These are phyloP conservation scores for Rosa lucieae DNA, from an alignment of 306 rosid genomes.

Conservation along the genomic window DNA sequence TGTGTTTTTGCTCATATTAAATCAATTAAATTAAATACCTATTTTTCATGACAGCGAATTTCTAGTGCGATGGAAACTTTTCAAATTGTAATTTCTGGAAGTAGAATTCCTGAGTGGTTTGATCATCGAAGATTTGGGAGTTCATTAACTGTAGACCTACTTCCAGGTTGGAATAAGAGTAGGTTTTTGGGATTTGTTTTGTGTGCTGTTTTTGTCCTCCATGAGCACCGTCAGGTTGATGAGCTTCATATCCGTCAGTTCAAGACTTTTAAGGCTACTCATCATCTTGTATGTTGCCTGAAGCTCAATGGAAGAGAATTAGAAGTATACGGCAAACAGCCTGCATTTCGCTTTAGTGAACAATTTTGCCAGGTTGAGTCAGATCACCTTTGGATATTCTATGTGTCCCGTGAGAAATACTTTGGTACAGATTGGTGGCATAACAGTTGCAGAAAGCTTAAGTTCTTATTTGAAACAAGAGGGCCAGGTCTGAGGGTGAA, in stretches of 20 bases:
- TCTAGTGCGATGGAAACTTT: not conserved
- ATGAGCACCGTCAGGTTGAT: not conserved
- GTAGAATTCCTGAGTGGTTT: constrained; percentile 5
- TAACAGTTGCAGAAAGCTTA: not conserved
- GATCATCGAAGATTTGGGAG: not conserved
- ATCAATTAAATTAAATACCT: not conserved
- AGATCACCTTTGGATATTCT: not conserved
- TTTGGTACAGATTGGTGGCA: not conserved
- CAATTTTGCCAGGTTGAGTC: not conserved
- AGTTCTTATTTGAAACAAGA: not conserved
- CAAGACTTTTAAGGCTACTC: not conserved
- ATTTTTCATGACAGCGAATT: not conserved
- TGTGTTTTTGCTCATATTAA: too few relatives aligned
- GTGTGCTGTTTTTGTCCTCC: not conserved
- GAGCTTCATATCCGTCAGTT: not conserved
- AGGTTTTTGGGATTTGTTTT: not conserved
- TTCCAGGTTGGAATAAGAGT: not conserved
- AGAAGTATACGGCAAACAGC: not conserved
- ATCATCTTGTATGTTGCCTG: not conserved
- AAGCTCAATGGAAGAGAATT: not conserved
- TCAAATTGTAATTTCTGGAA: not conserved
- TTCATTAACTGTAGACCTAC: not conserved
- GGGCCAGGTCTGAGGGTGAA: constrained; percentile 1
- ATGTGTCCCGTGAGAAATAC: not conserved
- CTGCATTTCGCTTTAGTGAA: not conserved